Evolutionary conservation across 1,139 yeast species (phyloP).

Genomic region (Hansenula lynferdii): DNA sequence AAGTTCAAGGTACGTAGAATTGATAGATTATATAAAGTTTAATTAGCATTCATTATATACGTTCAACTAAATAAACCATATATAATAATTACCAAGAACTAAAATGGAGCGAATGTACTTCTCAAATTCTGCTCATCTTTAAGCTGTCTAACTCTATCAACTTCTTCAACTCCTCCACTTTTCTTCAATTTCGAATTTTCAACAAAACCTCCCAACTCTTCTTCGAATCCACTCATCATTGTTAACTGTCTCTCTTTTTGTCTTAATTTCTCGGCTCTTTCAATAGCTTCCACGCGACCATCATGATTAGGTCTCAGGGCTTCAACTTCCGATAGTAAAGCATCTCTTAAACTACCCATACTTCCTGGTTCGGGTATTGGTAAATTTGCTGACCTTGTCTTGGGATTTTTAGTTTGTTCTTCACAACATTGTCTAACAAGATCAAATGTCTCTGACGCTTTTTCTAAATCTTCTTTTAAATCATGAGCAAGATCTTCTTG

Average conservation of each 20-base stretch:
- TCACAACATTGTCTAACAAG: slow-evolving; percentile 78
- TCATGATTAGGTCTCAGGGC: slow-evolving; percentile 83
- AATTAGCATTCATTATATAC: too few species aligned
- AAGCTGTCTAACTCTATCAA: slow-evolving; percentile 62
- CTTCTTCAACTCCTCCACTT: slow-evolving; percentile 85
- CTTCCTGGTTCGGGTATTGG: slow-evolving; percentile 69
- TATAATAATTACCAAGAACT: slow-evolving; percentile 1
- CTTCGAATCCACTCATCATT: slow-evolving; percentile 64
- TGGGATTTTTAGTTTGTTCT: slow-evolving; percentile 59
- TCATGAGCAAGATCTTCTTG: slow-evolving; percentile 86
- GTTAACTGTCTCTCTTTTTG: slow-evolving; percentile 63
- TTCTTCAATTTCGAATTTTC: slow-evolving; percentile 69
- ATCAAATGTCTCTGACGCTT: slow-evolving; percentile 76
- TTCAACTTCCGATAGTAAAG: slow-evolving; percentile 73
- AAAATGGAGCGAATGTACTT: slow-evolving; percentile 31
- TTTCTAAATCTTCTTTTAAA: slow-evolving; percentile 72
- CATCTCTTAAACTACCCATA: slow-evolving; percentile 66
- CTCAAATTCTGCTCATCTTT: slow-evolving; percentile 69
- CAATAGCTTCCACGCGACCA: slow-evolving; percentile 79
- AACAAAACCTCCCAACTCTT: slow-evolving; percentile 85
- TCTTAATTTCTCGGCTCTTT: slow-evolving; percentile 78
- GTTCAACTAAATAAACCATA: too few species aligned
- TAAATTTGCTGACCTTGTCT: slow-evolving; percentile 27
- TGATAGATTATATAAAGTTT: too few species aligned
- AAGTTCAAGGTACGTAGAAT: slow-evolving; percentile 3